phyloP scores from a whole-genome alignment of 1,284 basidiomycete species.

The Melanopsichium pennsylvanicum region DNA sequence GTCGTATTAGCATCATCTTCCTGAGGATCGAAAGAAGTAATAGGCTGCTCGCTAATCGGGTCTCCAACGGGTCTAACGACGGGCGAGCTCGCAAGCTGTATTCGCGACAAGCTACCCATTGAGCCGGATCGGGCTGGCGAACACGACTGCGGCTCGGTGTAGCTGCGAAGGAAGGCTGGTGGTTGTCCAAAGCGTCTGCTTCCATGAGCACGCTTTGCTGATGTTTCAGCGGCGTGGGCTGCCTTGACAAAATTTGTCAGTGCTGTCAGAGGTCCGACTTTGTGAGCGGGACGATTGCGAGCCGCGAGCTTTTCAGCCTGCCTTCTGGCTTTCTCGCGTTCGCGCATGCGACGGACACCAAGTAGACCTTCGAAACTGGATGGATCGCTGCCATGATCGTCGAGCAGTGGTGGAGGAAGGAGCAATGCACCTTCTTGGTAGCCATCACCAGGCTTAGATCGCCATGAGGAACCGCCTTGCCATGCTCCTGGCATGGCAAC shows the following conservation, averaged over 20 bases:
- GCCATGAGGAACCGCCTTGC: slow-evolving; percentile 47
- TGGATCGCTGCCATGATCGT: slow-evolving; percentile 55
- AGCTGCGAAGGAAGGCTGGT: slow-evolving; percentile 27
- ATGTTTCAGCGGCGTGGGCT: slow-evolving; percentile 58
- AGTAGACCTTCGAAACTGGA: slow-evolving; percentile 52
- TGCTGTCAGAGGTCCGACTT: slow-evolving; percentile 57
- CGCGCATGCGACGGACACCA: slow-evolving; percentile 59
- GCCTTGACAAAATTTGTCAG: slow-evolving; percentile 62
- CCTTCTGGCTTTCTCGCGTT: slow-evolving; percentile 50
- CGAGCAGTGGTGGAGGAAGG: slow-evolving; percentile 59
- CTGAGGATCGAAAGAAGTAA: not conserved
- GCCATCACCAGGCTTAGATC: slow-evolving; percentile 40
- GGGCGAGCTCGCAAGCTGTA: not conserved
- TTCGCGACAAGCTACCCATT: not conserved
- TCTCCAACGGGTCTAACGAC: not conserved
- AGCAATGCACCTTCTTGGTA: slow-evolving; percentile 57
- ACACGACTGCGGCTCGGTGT: slow-evolving; percentile 18
- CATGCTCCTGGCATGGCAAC: slow-evolving; percentile 63
- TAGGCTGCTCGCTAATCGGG: too few relatives aligned
- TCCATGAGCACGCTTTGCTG: slow-evolving; percentile 12
- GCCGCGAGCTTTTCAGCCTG: slow-evolving; percentile 50
- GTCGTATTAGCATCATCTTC: not conserved
- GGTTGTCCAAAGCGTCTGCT: slow-evolving; percentile 5
- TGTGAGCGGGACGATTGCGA: slow-evolving; percentile 60
- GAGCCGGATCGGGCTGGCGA: slow-evolving; percentile 3